A percentile compares a stretch with the other conserved stretches of the same genome.
Conservation (phyloP, 2,329 filamentous ascomycete species). For the Botrytis galanthina region DNA sequence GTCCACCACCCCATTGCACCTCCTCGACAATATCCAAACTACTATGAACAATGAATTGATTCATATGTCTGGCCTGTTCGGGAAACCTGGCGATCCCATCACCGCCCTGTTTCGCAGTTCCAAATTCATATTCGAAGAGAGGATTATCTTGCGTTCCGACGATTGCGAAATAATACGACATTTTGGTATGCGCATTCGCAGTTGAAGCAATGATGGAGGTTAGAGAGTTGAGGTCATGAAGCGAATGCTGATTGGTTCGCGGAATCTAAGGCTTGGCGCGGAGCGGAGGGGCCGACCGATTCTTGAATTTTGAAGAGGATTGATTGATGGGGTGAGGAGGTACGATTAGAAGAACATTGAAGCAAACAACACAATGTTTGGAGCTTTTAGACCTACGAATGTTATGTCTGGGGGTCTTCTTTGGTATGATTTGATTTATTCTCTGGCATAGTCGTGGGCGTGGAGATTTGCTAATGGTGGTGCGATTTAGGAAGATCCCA, state of each 20-base stretch:
- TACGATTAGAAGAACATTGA: slow-evolving; percentile 21
- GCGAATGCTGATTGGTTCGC: slow-evolving; percentile 31
- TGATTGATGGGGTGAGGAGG: background rate
- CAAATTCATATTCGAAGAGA: slow-evolving; percentile 95
- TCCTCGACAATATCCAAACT: slow-evolving; percentile 95
- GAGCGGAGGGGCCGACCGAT: slow-evolving; percentile 24
- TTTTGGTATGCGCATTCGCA: slow-evolving; percentile 43
- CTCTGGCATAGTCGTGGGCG: background rate
- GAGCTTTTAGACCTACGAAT: slow-evolving; percentile 75
- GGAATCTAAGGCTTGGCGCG: slow-evolving; percentile 29
- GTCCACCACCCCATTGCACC: slow-evolving; percentile 84
- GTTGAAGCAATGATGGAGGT: slow-evolving; percentile 11
- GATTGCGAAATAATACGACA: slow-evolving; percentile 99
- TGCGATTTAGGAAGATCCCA: slow-evolving; percentile 73
- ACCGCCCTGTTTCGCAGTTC: slow-evolving; percentile 91
- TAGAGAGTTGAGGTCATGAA: slow-evolving; percentile 21
- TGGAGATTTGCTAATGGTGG: slow-evolving; percentile 24
- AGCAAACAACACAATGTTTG: slow-evolving; percentile 65
- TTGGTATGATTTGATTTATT: slow-evolving; percentile 54
- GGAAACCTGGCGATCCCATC: slow-evolving; percentile 88
- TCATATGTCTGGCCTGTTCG: slow-evolving; percentile 86
- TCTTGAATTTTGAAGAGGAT: slow-evolving; percentile 26
- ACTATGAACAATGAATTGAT: slow-evolving; percentile 95
- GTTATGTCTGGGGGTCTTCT: slow-evolving; percentile 76
- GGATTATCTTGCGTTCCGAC: slow-evolving; percentile 94